Percentiles rank a stretch among this genome's conserved stretches.
These are phyloP conservation scores for Chytridium lagenaria DNA, from an alignment of 371 early-diverging fungal species.

Conservation along the genomic window DNA sequence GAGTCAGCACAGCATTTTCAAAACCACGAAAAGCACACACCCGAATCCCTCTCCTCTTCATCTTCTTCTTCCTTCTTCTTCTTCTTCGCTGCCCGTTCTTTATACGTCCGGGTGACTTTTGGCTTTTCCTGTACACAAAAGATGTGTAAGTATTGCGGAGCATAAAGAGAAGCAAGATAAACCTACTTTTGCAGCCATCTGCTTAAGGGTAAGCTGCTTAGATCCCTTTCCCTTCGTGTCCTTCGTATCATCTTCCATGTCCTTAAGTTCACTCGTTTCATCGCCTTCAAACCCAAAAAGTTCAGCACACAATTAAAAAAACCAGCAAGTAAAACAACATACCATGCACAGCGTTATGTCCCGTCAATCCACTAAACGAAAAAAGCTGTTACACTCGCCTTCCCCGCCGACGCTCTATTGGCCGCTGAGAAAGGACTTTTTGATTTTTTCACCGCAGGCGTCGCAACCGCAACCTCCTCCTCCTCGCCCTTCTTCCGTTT, in stretches of 20 bases:
- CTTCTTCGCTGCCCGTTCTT: neutral
- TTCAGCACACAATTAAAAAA: neutral
- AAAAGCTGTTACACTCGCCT: neutral
- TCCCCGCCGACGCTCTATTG: neutral
- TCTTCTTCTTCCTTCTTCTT: neutral
- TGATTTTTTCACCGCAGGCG: neutral
- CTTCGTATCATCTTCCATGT: neutral
- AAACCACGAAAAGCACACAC: neutral
- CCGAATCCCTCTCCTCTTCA: neutral
- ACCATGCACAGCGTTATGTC: neutral
- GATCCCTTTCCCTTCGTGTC: neutral
- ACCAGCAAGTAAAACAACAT: neutral
- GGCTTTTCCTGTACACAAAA: neutral
- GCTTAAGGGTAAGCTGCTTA: neutral
- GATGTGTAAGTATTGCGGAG: neutral
- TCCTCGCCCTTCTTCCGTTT: neutral
- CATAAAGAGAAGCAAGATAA: neutral
- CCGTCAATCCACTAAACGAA: neutral
- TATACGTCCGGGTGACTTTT: conserved; percentile 6
- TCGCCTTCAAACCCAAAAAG: neutral
- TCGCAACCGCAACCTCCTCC: neutral
- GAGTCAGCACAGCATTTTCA: neutral
- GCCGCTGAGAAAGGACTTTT: conserved; percentile 4
- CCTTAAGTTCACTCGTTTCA: neutral
- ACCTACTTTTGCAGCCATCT: neutral